Base-by-base conservation (phyloP, 2,329 filamentous ascomycete species). In the Aspergillaceae sp. region DNA sequence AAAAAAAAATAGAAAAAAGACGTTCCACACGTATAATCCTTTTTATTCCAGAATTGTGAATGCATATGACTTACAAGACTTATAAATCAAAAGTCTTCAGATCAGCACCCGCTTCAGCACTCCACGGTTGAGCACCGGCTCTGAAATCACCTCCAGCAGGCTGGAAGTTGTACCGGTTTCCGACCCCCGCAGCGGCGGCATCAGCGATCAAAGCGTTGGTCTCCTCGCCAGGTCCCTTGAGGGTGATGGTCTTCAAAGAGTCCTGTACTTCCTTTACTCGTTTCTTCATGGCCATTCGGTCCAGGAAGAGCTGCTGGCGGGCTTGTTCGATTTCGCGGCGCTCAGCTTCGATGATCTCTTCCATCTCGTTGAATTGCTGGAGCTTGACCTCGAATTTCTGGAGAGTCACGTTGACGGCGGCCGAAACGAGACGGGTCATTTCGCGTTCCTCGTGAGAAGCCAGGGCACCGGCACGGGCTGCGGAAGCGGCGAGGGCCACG, bases 401-500 rank as follows among this genome's bases (percentile, higher is more conserved):
- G 32, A 97, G 75, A n/a, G 87, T 91, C 8, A 94, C 77, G 63
- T 98, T 98, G 44, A 95, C 87, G 0, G 89, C 88, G 4, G 89
- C 86, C 2, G 89, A 91, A 7, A 98, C 87, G 41, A 97, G 80
- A 10, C 89, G 86, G 19, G 90, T 94, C 80, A 97, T 92, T 68
- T 96, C 89, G 48, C 94, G 86, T 68, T 98, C 92, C 67, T 97
- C 91, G 57, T 97, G 89, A 3, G 91, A 96, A 29, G 91, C 90
- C 32, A 98, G 81, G 3, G 85, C 92, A 5, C 86, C 85, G 1
- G 90, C 81, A 50, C 92, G 86, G 2, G 87, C 89, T 8, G 90
- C 90, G 51, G 91, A 85, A 6, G 90, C 80, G 11, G 87, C 89
- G 42, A 98, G 78, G 2, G 90, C 88, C 47, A 95, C 83, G 29